Percentiles rank a stretch among this genome's conserved stretches.
These are phyloP conservation scores for Epichloe elymi DNA, from an alignment of 2,329 filamentous ascomycete genomes.

Conservation along the genomic window DNA sequence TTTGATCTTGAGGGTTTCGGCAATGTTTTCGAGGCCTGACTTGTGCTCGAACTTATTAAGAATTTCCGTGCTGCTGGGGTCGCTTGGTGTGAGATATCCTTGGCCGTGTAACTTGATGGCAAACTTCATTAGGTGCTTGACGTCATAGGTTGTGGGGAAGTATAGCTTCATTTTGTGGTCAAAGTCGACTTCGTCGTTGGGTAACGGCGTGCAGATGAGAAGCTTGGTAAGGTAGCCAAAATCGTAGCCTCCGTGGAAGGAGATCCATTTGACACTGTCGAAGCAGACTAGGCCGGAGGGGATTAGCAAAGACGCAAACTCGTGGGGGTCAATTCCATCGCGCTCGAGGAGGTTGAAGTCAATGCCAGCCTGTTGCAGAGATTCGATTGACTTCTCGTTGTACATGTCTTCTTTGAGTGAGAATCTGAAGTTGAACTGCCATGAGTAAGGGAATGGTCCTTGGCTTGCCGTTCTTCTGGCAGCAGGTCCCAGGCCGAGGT, in stretches of 20 bases:
- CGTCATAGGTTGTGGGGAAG: conserved; percentile 88
- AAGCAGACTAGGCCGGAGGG: conserved; percentile 83
- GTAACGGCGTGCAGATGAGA: conserved; percentile 68
- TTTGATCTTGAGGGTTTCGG: conserved; percentile 83
- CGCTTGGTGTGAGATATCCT: conserved; percentile 48
- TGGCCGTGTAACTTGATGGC: conserved; percentile 58
- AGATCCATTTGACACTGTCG: conserved; percentile 87
- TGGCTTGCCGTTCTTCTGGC: conserved; percentile 27
- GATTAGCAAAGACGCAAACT: conserved; percentile 81
- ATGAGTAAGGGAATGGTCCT: conserved; percentile 66
- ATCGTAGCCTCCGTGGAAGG: conserved; percentile 95
- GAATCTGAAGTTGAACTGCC: conserved; percentile 99
- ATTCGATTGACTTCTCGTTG: conserved; percentile 85
- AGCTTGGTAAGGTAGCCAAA: conserved; percentile 96
- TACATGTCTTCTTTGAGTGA: conserved; percentile 95
- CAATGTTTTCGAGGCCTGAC: conserved; percentile 83
- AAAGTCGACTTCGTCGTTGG: conserved; percentile 82
- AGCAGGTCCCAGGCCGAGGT: conserved; percentile 24
- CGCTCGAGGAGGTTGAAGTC: conserved; percentile 75
- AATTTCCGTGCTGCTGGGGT: conserved; percentile 56
- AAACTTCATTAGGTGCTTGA: conserved; percentile 93
- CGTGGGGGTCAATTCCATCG: conserved; percentile 78
- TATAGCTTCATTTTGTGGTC: conserved; percentile 80
- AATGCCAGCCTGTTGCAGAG: conserved; percentile 81
- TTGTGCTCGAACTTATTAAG: conserved; percentile 80